Evolutionary conservation across 2,329 filamentous ascomycete genomes (phyloP), one percentile per base, ranked within the genome.

Genomic region (Chaetothyriales sp.): DNA sequence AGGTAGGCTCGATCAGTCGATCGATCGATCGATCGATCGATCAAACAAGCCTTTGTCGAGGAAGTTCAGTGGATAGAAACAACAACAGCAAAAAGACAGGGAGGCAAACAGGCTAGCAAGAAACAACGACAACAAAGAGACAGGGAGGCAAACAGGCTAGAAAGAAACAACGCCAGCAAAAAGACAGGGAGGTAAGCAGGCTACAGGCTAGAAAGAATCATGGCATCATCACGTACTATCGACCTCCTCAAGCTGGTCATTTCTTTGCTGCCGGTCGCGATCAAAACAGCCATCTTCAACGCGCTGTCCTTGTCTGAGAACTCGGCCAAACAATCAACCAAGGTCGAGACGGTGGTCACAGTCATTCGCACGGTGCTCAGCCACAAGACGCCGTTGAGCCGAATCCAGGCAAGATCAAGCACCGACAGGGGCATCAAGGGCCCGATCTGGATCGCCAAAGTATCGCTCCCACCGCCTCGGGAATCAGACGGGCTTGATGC

Each of bases 371-470:
- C 77, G 0, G 72, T 88, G 51, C 65, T 87, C 49, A 64, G 66
- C 13, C 68, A 71, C 2, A 66, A 68, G 1, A 69, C 67, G 15
- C 72, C 79, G 22, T 68, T 94, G 20, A 71, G 76, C 0, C 75
- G 80, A 54, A 69, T 77, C 5, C 90, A 95, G 67, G 71, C 69
- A 44, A 60, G 78, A n/a, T 77, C 78, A 1, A 69, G 77, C 45
- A 78, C 73, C 7, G 83, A 85, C 50, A 77, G 77, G 0, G 81
- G 79, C 0, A 72, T 94, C 63, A 89, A 86, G 64, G 88, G 88
- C 2, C 78, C 77, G 45, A 80, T 92, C 58, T 95, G 89, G 89
- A 75, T 94, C 20, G 83, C 82, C 61, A 84, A 80, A 51, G 82
- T 85, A 44, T 77, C 76, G 0, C 70, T 87, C 15, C 77, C 80